Percentiles rank a stretch among this genome's conserved stretches.
Evolutionary conservation across 2,329 filamentous ascomycete species (phyloP).

Genomic region (Penicillium sclerotiorum): DNA sequence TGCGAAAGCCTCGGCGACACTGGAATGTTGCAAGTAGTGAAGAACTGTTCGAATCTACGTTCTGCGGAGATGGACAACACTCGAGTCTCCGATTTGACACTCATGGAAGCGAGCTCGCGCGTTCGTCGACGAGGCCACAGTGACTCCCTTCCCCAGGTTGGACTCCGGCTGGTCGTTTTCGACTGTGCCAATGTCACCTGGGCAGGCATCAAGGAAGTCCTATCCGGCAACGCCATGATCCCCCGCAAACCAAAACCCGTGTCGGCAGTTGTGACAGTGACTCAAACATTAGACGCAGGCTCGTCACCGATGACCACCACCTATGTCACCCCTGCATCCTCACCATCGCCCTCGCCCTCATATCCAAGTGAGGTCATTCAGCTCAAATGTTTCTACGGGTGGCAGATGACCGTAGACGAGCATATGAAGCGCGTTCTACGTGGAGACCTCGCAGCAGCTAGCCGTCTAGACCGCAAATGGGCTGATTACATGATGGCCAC

Average conservation of each 20-base stretch:
- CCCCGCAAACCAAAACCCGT: slow-evolving; percentile 51
- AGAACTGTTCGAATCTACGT: slow-evolving; percentile 68
- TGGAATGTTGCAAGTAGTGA: slow-evolving; percentile 81
- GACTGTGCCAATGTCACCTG: slow-evolving; percentile 92
- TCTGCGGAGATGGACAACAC: slow-evolving; percentile 92
- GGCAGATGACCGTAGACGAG: slow-evolving; percentile 92
- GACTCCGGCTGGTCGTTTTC: slow-evolving; percentile 78
- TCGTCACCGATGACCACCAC: slow-evolving; percentile 29
- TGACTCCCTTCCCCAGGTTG: slow-evolving; percentile 57
- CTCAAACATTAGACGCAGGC: slow-evolving; percentile 27
- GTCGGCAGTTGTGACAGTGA: slow-evolving; percentile 36
- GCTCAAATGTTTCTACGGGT: slow-evolving; percentile 92
- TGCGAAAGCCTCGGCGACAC: slow-evolving; percentile 83
- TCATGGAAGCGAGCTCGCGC: slow-evolving; percentile 82
- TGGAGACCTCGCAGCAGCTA: slow-evolving; percentile 74
- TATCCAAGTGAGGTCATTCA: slow-evolving; percentile 79
- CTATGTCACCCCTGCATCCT: slow-evolving; percentile 25
- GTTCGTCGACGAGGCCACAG: slow-evolving; percentile 66
- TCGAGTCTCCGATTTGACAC: slow-evolving; percentile 79
- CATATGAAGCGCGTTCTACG: slow-evolving; percentile 83
- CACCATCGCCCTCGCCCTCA: slow-evolving; percentile 26
- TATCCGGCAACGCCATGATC: slow-evolving; percentile 80
- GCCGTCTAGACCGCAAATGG: slow-evolving; percentile 86
- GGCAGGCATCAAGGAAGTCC: slow-evolving; percentile 84
- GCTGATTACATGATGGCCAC: slow-evolving; percentile 90